phyloP scores from a whole-genome alignment of 1,284 basidiomycete genomes.

The Stereum hirsutum region DNA sequence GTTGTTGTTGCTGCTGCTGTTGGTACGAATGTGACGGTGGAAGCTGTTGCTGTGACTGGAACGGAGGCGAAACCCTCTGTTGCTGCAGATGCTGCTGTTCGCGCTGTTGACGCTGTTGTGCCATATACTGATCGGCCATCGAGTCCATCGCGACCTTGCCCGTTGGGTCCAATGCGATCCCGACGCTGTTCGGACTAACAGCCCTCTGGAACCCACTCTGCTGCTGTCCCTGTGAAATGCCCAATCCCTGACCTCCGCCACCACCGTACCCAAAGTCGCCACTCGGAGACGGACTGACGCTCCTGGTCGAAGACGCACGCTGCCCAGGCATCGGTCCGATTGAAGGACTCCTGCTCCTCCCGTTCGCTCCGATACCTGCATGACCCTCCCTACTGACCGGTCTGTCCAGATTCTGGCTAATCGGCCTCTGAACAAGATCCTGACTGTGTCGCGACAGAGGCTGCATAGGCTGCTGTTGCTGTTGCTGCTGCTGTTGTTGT shows the following conservation, averaged over 20 bases:
- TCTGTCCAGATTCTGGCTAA: conserved; percentile 33
- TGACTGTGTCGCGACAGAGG: conserved; percentile 14
- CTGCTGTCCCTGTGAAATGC: conserved; percentile 7
- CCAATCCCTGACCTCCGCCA: conserved; percentile 13
- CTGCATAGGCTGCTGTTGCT: conserved; percentile 13
- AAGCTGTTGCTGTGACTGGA: conserved; percentile 15
- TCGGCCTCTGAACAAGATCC: too few relatives aligned
- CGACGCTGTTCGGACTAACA: conserved; percentile 38
- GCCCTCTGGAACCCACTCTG: conserved; percentile 18
- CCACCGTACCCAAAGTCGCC: neutral
- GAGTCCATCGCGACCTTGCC: conserved; percentile 76
- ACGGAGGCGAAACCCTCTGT: conserved; percentile 14
- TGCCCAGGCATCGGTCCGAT: conserved; percentile 5
- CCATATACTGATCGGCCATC: conserved; percentile 57
- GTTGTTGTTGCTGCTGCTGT: conserved; percentile 16
- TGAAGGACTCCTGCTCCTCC: conserved; percentile 49
- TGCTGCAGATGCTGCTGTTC: conserved; percentile 16
- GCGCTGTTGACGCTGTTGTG: conserved; percentile 19
- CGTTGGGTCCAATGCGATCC: conserved; percentile 70
- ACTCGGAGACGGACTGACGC: conserved; percentile 31
- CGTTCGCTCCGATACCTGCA: conserved; percentile 73
- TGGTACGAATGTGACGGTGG: conserved; percentile 22
- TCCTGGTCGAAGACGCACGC: conserved; percentile 28
- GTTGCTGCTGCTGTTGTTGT: conserved; percentile 9
- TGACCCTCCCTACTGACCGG: conserved; percentile 59